Base-by-base conservation (phyloP, 2,329 filamentous ascomycete genomes). In the Fragosphaeria purpurea region DNA sequence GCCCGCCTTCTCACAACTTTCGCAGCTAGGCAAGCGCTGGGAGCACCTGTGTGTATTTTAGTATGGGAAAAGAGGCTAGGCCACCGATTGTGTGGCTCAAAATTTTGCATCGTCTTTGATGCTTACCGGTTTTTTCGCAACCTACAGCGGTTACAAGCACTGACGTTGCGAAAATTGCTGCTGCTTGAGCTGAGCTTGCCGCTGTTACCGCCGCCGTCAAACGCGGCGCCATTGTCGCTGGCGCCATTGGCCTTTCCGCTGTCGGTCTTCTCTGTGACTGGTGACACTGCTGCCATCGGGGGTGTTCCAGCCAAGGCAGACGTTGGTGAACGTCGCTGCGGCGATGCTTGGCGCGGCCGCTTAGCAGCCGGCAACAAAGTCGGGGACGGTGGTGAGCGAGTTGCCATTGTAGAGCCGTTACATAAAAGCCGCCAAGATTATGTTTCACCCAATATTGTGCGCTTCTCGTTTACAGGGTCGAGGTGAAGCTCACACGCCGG, bases 101-200 rank as follows among this genome's bases (percentile, higher is more conserved):
- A 22, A 22, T 22, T 22, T 22, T 22, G 22, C 22, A 22, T 22
- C 22, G 22, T 22, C 22, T 22, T 22, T 22, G 22, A 22, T 22
- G 22, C 22, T 22, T 22, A 22, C 22, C 89, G 79, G 65, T 96
- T 97, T 74, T 97, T 97, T 61, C 91, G 80, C 65, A 94, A 71
- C 44, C 91, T 80, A 67, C 91, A 97, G 41, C 89, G 81, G 70
- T 96, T 95, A 69, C 91, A 97, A 51, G 91, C 91, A 65, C 87
- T 94, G 57, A 97, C 91, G 65, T 90, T 91, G 60, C 86, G 83
- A 62, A 91, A 91, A 57, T 75, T 82, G 65, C 75, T 81, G 64
- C 75, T 81, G 64, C 77, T 80, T 64, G 81, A 77, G 8, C 75
- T 75, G 11, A 70, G 65, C 60, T 77, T 80, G 40, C 61, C 60